Evolutionary conservation across 2,329 filamentous ascomycete species (phyloP).

Genomic region (Colletotrichum phormii): DNA sequence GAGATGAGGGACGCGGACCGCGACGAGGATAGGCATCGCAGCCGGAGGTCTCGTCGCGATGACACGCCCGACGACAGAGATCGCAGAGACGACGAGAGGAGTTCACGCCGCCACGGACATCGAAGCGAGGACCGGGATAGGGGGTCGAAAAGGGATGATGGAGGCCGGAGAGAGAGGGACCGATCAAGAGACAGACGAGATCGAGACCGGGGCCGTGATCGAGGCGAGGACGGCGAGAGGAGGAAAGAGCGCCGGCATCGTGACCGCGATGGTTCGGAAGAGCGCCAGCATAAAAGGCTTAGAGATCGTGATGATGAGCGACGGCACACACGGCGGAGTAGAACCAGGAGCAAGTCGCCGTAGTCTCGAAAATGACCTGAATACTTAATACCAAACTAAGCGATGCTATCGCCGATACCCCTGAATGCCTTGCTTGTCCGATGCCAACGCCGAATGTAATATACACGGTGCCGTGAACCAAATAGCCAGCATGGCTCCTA

Average conservation of each 20-base stretch:
- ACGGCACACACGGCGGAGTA: slow-evolving; percentile 25
- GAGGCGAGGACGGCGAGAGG: slow-evolving; percentile 38
- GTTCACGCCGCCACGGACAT: slow-evolving; percentile 41
- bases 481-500: not conserved
- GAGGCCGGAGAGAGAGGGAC: slow-evolving; percentile 42
- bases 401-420: slow-evolving; percentile 27
- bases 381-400: not conserved
- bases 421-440: slow-evolving; percentile 9
- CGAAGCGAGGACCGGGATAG: slow-evolving; percentile 44
- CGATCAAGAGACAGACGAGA: slow-evolving; percentile 38
- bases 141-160: slow-evolving; percentile 43
- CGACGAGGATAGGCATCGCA: slow-evolving; percentile 43
- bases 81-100: slow-evolving; percentile 40
- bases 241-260: slow-evolving; percentile 43
- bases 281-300: slow-evolving; percentile 37
- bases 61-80: slow-evolving; percentile 46
- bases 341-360: slow-evolving; percentile 38
- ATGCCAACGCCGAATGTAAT: slow-evolving; percentile 11
- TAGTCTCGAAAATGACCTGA: slow-evolving; percentile 13
- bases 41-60: slow-evolving; percentile 51
- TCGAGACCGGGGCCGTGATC: slow-evolving; percentile 41
- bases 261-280: slow-evolving; percentile 44
- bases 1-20: slow-evolving; percentile 44
- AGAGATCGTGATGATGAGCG: slow-evolving; percentile 40
- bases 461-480: slow-evolving; percentile 2